Conservation (phyloP, 1,284 basidiomycete species). For the Puccinia triticina region DNA sequence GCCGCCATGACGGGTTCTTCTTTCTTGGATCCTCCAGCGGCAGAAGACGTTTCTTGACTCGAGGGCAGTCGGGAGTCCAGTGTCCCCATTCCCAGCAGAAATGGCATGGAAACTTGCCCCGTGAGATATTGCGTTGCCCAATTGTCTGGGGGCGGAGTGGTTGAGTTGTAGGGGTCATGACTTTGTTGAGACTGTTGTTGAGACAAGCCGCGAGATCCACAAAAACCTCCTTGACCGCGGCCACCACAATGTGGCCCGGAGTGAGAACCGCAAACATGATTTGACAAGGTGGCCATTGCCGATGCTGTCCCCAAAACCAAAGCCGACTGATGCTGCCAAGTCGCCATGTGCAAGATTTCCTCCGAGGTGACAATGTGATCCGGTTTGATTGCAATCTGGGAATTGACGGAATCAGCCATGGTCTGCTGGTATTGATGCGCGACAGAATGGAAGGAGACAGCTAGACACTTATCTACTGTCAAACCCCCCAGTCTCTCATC, state of each 20-base stretch:
- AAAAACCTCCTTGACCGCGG: not conserved
- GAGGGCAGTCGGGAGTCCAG: constrained; percentile 2
- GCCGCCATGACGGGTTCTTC: not conserved
- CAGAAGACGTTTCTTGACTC: not conserved
- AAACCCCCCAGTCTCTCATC: not conserved
- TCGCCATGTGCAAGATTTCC: not conserved
- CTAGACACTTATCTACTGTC: not conserved
- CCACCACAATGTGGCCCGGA: too few relatives aligned
- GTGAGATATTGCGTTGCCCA: not conserved
- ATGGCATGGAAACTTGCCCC: not conserved
- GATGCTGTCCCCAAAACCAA: not conserved
- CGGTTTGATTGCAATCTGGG: not conserved
- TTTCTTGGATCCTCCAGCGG: not conserved
- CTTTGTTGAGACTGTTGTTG: too few relatives aligned
- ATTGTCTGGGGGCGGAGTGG: not conserved
- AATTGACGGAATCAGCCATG: not conserved
- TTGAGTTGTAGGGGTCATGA: not conserved
- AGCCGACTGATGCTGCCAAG: not conserved
- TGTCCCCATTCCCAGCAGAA: not conserved
- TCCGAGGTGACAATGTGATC: not conserved
- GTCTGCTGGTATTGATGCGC: not conserved
- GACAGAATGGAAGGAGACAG: not conserved
- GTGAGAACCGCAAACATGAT: too few relatives aligned
- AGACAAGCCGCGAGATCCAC: not conserved
- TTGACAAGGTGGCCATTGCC: not conserved